These are phyloP conservation scores for Penicillium canescens DNA, from an alignment of 495 filamentous ascomycete genomes.

Conservation along the genomic window DNA sequence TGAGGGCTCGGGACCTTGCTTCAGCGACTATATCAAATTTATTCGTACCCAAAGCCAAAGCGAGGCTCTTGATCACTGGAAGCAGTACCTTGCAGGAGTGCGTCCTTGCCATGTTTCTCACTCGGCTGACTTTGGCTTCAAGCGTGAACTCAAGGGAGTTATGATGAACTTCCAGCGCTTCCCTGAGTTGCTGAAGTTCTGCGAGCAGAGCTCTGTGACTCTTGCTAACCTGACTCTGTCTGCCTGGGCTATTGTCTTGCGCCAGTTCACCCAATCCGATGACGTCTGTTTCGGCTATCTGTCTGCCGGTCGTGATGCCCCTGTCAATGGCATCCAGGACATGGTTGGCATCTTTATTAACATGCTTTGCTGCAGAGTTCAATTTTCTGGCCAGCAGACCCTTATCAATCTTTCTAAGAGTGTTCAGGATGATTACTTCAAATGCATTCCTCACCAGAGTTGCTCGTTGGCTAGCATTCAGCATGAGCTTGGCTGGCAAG, in stretches of 20 bases:
- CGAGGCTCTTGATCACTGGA: constrained; percentile 51
- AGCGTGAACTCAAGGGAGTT: constrained; percentile 30
- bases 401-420: constrained; percentile 42
- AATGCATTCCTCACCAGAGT: constrained; percentile 49
- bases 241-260: constrained; percentile 58
- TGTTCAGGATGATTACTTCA: constrained; percentile 51
- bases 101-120: constrained; percentile 26
- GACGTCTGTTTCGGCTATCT: constrained; percentile 62
- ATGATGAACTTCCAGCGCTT: constrained; percentile 39
- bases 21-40: constrained; percentile 58
- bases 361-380: constrained; percentile 55
- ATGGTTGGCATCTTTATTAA: constrained; percentile 58
- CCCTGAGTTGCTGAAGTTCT: constrained; percentile 45
- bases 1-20: constrained; percentile 46
- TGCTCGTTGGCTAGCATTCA: constrained; percentile 57
- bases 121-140: constrained; percentile 3
- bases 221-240: constrained; percentile 53
- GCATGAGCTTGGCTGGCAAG: constrained; percentile 51
- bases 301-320: constrained; percentile 49
- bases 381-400: constrained; percentile 31
- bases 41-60: constrained; percentile 34
- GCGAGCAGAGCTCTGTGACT: constrained; percentile 47
- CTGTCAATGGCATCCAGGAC: constrained; percentile 51
- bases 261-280: constrained; percentile 49
- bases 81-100: constrained; percentile 29